Conservation (phyloP, 345 rosid species). For the Mangifera indica region DNA sequence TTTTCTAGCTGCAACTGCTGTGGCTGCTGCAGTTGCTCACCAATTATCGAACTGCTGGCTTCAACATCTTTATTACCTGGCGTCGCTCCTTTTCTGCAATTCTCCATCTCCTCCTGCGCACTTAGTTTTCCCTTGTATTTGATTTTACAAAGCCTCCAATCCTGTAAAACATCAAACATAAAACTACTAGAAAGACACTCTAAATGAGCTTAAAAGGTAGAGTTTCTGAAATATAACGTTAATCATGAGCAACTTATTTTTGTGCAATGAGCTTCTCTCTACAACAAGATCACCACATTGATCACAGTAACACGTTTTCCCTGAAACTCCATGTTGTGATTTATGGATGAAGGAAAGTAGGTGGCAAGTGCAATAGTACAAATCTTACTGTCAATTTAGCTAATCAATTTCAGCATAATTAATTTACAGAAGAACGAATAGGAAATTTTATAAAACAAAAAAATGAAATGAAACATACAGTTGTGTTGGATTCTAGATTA, state of each 20-base stretch:
- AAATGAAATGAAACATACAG: background rate
- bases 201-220: too few relatives aligned
- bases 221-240: too few relatives aligned
- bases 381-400: too few relatives aligned
- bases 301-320: too few relatives aligned
- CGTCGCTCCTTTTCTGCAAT: background rate
- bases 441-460: background rate
- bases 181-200: too few relatives aligned
- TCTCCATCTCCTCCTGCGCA: slow-evolving; percentile 20
- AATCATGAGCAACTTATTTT: too few relatives aligned
- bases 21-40: background rate
- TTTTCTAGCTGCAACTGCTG: background rate
- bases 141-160: slow-evolving; percentile 24
- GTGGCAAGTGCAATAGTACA: too few relatives aligned
- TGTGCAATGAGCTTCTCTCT: too few relatives aligned
- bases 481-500: background rate
- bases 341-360: too few relatives aligned
- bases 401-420: background rate
- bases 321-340: too few relatives aligned
- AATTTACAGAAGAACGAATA: background rate
- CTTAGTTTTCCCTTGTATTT: slow-evolving; percentile 23
- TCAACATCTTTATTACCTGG: background rate
- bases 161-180: background rate
- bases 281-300: too few relatives aligned
- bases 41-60: background rate